phyloP scores from a whole-genome alignment of 768 basidiomycete genomes.

The Mycena venus region DNA sequence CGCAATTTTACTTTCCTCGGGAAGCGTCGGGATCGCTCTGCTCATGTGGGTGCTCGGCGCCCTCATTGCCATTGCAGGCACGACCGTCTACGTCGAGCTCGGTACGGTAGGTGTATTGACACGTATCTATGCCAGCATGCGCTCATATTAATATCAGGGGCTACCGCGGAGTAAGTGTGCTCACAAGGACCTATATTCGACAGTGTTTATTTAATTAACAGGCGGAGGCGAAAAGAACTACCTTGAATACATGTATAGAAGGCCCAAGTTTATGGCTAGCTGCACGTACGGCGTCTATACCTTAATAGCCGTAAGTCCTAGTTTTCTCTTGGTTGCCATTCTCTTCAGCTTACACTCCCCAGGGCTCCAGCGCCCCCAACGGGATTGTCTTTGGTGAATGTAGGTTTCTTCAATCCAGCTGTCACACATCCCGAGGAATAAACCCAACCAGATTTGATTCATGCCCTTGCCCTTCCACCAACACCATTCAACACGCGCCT shows the following conservation, averaged over 20 bases:
- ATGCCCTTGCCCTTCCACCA: constrained; percentile 48
- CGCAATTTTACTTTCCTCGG: constrained; percentile 52
- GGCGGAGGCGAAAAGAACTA: constrained; percentile 82
- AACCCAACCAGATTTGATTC: constrained; percentile 44
- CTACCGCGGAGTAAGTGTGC: constrained; percentile 59
- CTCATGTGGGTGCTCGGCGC: constrained; percentile 61
- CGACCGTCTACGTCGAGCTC: constrained; percentile 57
- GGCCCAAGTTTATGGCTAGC: constrained; percentile 68
- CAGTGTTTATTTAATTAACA: too few relatives aligned
- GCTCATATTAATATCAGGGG: constrained; percentile 48
- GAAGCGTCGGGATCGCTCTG: constrained; percentile 58
- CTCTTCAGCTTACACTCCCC: constrained; percentile 16
- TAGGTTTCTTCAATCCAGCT: constrained; percentile 23
- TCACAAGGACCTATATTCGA: too few relatives aligned
- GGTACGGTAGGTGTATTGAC: constrained; percentile 47
- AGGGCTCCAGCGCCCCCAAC: constrained; percentile 41
- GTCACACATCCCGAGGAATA: background rate
- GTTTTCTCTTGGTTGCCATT: background rate
- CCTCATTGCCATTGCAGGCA: constrained; percentile 53
- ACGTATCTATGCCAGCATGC: too few relatives aligned
- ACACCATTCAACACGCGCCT: constrained; percentile 35
- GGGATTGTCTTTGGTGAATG: constrained; percentile 75
- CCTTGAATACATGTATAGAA: constrained; percentile 71
- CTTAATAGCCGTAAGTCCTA: constrained; percentile 55
- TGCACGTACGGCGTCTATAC: constrained; percentile 69